A percentile compares a stretch with the other conserved stretches of the same genome.
Conservation (phyloP, 768 basidiomycete genomes). For the Amanita phalloides region DNA sequence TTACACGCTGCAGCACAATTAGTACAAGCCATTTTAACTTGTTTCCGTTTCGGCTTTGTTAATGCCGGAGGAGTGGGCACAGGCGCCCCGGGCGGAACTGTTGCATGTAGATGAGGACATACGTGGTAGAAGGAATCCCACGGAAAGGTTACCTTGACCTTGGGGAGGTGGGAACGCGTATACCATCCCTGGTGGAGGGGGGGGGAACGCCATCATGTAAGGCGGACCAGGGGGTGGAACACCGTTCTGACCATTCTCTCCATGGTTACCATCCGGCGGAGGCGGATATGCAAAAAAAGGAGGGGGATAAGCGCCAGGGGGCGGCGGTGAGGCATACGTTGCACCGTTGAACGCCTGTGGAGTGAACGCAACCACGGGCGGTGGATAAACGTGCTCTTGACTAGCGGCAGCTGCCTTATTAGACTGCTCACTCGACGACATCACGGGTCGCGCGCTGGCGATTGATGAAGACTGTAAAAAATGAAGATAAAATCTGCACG, state of each 20-base stretch:
- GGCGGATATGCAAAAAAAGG: slow-evolving; percentile 33
- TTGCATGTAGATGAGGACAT: slow-evolving; percentile 1
- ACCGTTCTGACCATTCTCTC: slow-evolving; percentile 22
- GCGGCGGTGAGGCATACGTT: slow-evolving; percentile 21
- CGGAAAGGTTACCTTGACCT: slow-evolving; percentile 21
- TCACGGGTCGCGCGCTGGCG: not conserved
- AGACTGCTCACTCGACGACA: slow-evolving; percentile 24
- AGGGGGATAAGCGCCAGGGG: slow-evolving; percentile 26
- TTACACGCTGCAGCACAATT: slow-evolving; percentile 86
- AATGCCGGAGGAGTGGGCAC: slow-evolving; percentile 16
- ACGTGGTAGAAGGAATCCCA: not conserved
- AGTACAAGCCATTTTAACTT: slow-evolving; percentile 89
- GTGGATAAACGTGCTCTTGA: slow-evolving; percentile 23
- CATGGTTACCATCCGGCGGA: slow-evolving; percentile 24
- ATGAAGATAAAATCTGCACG: not conserved
- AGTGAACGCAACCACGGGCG: slow-evolving; percentile 20
- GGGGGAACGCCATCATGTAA: slow-evolving; percentile 31
- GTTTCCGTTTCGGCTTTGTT: slow-evolving; percentile 61
- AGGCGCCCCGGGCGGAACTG: slow-evolving; percentile 13
- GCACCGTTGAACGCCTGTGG: slow-evolving; percentile 21
- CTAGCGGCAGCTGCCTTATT: slow-evolving; percentile 18
- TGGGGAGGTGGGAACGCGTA: slow-evolving; percentile 32
- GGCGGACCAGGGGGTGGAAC: slow-evolving; percentile 18
- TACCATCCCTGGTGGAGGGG: slow-evolving; percentile 31
- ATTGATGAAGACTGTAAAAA: not conserved